These are phyloP conservation scores for Lasiodiplodia hormozganensis DNA, from an alignment of 2,329 filamentous ascomycete species.

Conservation along the genomic window DNA sequence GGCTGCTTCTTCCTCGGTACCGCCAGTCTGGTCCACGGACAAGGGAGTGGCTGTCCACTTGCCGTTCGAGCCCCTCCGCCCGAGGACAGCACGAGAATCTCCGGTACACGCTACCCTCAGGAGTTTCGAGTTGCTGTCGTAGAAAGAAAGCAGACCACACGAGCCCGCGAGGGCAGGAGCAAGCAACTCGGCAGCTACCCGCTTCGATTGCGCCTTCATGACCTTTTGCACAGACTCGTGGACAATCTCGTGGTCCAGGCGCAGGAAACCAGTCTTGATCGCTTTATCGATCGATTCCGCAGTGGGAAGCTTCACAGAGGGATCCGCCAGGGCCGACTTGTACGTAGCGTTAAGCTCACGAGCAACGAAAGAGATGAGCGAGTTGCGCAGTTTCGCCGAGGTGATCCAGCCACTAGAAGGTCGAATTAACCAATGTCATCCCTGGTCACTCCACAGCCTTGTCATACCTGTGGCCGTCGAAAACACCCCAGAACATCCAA, in stretches of 20 bases:
- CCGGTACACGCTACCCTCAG: conserved; percentile 95
- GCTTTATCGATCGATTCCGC: conserved; percentile 85
- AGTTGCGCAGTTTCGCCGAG: conserved; percentile 91
- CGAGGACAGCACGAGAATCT: conserved; percentile 93
- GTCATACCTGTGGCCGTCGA: conserved; percentile 87
- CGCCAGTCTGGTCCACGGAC: conserved; percentile 92
- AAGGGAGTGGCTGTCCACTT: conserved; percentile 93
- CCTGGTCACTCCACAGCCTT: conserved; percentile 37
- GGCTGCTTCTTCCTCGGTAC: conserved; percentile 81
- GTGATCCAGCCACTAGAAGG: conserved; percentile 87
- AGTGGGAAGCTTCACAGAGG: conserved; percentile 68
- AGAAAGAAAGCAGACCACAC: conserved; percentile 94
- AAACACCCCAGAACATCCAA: conserved; percentile 99
- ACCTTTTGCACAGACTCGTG: conserved; percentile 92
- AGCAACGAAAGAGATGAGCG: conserved; percentile 89
- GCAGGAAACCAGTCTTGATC: conserved; percentile 90
- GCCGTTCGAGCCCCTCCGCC: conserved; percentile 75
- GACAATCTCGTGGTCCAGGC: conserved; percentile 92
- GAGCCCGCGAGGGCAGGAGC: conserved; percentile 96
- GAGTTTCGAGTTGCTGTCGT: conserved; percentile 85
- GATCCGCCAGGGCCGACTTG: conserved; percentile 70
- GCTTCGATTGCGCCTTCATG: conserved; percentile 84
- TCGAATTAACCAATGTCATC: conserved; percentile 27
- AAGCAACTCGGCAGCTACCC: conserved; percentile 88
- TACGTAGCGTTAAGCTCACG: conserved; percentile 93